These are phyloP conservation scores for Sclerotinia nivalis DNA, from an alignment of 2,329 filamentous ascomycete genomes.

Conservation along the genomic window DNA sequence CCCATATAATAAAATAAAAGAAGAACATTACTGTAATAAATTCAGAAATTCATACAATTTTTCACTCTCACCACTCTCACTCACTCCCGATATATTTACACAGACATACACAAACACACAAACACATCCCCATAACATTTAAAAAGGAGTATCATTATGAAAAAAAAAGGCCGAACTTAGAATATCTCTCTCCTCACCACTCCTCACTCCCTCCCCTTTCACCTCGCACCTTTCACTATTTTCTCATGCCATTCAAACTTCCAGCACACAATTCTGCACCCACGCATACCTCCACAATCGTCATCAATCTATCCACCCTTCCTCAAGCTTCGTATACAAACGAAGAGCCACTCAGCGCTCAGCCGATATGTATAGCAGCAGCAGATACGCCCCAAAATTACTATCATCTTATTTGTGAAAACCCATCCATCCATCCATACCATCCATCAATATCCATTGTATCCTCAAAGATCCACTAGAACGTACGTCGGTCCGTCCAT, in stretches of 20 bases:
- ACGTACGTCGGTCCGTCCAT: background rate
- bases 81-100: background rate
- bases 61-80: no score
- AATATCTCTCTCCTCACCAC: constrained; percentile 6
- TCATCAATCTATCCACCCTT: background rate
- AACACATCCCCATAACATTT: constrained; percentile 1
- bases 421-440: constrained; percentile 10
- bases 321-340: background rate
- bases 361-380: background rate
- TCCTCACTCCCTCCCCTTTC: background rate
- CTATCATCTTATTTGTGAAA: constrained; percentile 19
- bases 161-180: constrained; percentile 17
- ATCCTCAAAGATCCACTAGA: constrained; percentile 16
- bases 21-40: no score
- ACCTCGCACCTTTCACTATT: background rate
- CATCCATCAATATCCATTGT: constrained; percentile 16
- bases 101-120: background rate
- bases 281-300: background rate
- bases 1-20: no score
- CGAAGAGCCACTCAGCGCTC: background rate
- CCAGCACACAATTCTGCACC: background rate
- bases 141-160: constrained; percentile 17
- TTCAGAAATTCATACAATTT: no score
- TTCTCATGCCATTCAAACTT: background rate
- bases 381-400: constrained; percentile 7